These are phyloP conservation scores for Petunia axillaris DNA, from an alignment of 257 asterid species.

Conservation along the genomic window DNA sequence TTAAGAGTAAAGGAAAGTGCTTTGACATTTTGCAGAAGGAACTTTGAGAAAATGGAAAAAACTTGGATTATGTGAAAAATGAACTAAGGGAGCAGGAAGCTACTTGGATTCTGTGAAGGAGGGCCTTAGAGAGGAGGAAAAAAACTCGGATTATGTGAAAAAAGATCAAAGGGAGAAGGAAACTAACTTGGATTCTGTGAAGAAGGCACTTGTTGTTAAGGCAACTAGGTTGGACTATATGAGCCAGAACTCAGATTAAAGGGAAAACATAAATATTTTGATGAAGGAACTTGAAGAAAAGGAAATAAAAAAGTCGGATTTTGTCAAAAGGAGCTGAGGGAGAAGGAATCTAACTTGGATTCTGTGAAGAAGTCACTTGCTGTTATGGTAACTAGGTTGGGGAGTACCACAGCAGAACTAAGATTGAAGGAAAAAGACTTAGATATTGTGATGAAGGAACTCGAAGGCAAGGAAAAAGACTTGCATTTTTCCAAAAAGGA, in stretches of 20 bases:
- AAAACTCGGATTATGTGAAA: background rate
- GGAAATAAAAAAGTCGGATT: background rate
- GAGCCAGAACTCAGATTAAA: slow-evolving; percentile 24
- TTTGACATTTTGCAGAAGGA: too few species aligned
- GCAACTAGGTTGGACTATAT: slow-evolving; percentile 21
- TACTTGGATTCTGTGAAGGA: background rate
- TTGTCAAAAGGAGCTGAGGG: background rate
- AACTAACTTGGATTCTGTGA: background rate
- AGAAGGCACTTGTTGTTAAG: background rate
- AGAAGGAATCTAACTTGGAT: slow-evolving; percentile 4
- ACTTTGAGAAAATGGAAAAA: too few species aligned
- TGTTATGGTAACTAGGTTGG: background rate
- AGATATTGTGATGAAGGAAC: slow-evolving; percentile 17
- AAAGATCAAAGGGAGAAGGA: background rate
- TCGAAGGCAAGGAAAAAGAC: background rate
- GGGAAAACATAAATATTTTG: background rate
- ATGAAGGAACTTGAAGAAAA: slow-evolving; percentile 6
- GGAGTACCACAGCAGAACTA: slow-evolving; percentile 8
- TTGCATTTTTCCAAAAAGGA: background rate
- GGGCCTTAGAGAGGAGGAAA: slow-evolving; percentile 10
- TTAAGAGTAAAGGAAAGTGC: background rate
- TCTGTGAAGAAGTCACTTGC: background rate
- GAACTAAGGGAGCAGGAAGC: too few species aligned
- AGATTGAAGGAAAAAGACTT: slow-evolving; percentile 5
- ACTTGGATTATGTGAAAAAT: too few species aligned